Evolutionary conservation across 164 flowering plant species (phyloP).

Genomic region (Umbellularia californica): DNA sequence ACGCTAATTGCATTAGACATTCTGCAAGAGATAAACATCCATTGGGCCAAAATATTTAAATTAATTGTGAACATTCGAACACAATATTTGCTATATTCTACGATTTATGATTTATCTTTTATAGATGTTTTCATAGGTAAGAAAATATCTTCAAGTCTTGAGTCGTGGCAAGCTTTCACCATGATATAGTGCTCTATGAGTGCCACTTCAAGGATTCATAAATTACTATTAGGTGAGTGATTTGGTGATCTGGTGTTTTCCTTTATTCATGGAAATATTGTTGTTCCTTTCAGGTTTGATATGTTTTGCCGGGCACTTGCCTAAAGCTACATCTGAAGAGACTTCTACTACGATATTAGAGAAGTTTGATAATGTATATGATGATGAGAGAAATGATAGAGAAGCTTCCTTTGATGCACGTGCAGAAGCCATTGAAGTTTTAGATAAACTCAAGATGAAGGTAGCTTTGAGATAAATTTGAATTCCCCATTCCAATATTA

Average conservation of each 20-base stretch:
- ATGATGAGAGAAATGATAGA: neutral
- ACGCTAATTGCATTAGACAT: neutral
- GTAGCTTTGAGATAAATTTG: neutral
- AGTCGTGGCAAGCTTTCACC: neutral
- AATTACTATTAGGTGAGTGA: neutral
- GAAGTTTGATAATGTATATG: neutral
- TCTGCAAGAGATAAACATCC: neutral
- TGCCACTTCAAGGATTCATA: neutral
- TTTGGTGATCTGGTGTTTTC: neutral
- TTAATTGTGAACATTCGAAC: neutral
- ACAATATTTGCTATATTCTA: neutral
- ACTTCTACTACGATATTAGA: neutral
- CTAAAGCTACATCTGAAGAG: slow-evolving; percentile 3
- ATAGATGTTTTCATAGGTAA: neutral
- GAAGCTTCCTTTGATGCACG: neutral
- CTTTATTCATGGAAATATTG: neutral
- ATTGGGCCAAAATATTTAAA: neutral
- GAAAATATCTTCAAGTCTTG: neutral
- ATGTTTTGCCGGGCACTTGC: neutral
- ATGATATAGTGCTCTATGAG: neutral
- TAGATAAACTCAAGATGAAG: neutral
- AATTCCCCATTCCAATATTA: neutral
- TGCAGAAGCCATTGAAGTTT: neutral
- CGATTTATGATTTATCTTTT: neutral
- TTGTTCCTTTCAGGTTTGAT: neutral